phyloP scores from a whole-genome alignment of 2,329 filamentous ascomycete genomes.

The Claviceps arundinis region DNA sequence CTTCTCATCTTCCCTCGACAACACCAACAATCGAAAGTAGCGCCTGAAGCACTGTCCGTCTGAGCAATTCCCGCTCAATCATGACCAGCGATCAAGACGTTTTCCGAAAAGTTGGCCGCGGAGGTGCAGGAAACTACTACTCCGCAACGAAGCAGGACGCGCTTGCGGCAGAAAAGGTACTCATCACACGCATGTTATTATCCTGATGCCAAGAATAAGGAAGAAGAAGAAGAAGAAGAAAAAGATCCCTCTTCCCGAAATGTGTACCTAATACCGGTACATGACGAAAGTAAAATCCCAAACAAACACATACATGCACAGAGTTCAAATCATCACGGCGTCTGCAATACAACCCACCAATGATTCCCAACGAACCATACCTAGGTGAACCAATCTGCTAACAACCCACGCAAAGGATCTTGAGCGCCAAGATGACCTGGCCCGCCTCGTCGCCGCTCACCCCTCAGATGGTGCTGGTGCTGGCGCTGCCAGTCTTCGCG shows the following conservation, averaged over 20 bases:
- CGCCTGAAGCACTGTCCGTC: background rate
- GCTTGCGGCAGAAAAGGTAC: conserved; percentile 11
- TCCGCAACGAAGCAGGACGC: conserved; percentile 38
- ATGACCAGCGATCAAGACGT: conserved; percentile 21
- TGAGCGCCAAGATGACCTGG: conserved; percentile 22
- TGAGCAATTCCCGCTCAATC: background rate
- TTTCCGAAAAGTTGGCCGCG: conserved; percentile 42
- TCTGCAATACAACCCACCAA: background rate
- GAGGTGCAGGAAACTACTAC: conserved; percentile 52
- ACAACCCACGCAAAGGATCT: conserved; percentile 17
- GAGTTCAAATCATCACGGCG: background rate
- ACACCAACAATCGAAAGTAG: background rate
- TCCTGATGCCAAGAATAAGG: background rate
- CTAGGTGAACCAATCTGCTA: background rate
- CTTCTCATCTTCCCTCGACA: background rate
- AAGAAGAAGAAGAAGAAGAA: background rate
- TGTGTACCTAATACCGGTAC: background rate
- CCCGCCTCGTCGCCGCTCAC: conserved; percentile 3
- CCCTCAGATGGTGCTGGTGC: conserved; percentile 1
- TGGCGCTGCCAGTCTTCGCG: background rate
- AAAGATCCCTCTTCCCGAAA: background rate
- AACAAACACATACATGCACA: background rate
- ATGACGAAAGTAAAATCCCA: background rate
- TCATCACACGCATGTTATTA: background rate
- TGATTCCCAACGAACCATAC: no score